These are phyloP conservation scores for Jacaranda copaia DNA, from an alignment of 257 asterid genomes.

Conservation along the genomic window DNA sequence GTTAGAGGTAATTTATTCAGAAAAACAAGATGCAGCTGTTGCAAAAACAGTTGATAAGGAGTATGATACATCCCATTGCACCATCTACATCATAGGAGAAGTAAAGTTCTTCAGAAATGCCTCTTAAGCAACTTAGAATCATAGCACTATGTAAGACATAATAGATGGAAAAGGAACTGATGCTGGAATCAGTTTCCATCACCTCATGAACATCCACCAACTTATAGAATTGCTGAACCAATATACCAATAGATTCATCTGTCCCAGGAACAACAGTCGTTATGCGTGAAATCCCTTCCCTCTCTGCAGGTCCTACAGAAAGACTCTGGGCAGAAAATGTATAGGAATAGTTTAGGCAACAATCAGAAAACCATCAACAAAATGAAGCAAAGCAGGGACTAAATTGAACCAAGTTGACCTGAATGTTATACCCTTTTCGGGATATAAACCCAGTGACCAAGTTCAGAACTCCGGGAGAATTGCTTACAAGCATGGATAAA, in stretches of 20 bases:
- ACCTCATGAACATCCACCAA: slow-evolving; percentile 87
- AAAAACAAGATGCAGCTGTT: too few species aligned
- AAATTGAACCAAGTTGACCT: slow-evolving; percentile 50
- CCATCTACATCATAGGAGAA: too few species aligned
- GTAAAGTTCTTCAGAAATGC: too few species aligned
- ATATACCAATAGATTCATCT: slow-evolving; percentile 69
- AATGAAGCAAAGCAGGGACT: background rate
- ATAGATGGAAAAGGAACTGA: background rate
- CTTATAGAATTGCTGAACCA: slow-evolving; percentile 82
- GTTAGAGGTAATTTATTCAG: too few species aligned
- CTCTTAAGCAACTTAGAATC: too few species aligned
- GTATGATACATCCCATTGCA: too few species aligned
- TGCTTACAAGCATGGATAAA: slow-evolving; percentile 71
- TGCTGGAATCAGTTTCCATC: slow-evolving; percentile 18
- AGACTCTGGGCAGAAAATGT: slow-evolving; percentile 71
- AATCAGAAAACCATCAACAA: slow-evolving; percentile 12
- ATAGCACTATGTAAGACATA: too few species aligned
- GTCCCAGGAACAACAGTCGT: slow-evolving; percentile 95
- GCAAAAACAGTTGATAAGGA: too few species aligned
- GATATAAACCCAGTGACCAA: slow-evolving; percentile 85
- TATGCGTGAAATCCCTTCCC: slow-evolving; percentile 82
- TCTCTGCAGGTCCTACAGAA: slow-evolving; percentile 90
- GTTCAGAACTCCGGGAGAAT: slow-evolving; percentile 84
- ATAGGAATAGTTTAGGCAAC: slow-evolving; percentile 29
- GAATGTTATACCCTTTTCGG: slow-evolving; percentile 84